A percentile compares a stretch with the other conserved stretches of the same genome.
These are phyloP conservation scores for Ophiostoma sp. DNA, from an alignment of 2,329 filamentous ascomycete genomes.

Conservation along the genomic window DNA sequence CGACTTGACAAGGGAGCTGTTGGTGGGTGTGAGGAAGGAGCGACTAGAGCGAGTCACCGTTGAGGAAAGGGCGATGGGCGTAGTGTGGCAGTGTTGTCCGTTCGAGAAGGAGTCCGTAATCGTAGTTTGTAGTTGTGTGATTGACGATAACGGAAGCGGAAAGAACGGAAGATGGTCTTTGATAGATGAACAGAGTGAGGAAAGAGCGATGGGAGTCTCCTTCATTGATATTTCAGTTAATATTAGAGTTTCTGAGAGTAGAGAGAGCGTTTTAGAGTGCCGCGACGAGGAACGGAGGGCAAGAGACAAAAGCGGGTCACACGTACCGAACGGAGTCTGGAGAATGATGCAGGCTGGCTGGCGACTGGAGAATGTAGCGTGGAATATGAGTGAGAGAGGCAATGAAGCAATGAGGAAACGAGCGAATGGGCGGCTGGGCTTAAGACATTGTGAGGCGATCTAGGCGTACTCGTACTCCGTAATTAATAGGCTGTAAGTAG, in stretches of 20 bases:
- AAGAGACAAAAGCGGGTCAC: background rate
- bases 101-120: slow-evolving; percentile 1
- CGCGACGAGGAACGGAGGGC: background rate
- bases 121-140: background rate
- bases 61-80: background rate
- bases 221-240: background rate
- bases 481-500: too few species aligned
- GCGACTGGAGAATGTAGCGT: background rate
- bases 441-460: background rate
- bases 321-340: background rate
- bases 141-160: slow-evolving; percentile 9
- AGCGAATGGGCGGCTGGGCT: background rate
- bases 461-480: slow-evolving; percentile 6
- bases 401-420: background rate
- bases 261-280: slow-evolving; percentile 8
- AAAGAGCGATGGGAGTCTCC: background rate
- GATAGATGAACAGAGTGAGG: background rate
- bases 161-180: background rate
- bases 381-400: too few species aligned
- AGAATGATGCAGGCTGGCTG: background rate
- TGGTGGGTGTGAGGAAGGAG: slow-evolving; percentile 3
- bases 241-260: background rate
- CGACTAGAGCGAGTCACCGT: slow-evolving; percentile 1
- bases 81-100: slow-evolving; percentile 9
- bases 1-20: background rate